Evolutionary conservation across 2,329 filamentous ascomycete genomes (phyloP).

Genomic region (Emmonsiellopsis sp.): DNA sequence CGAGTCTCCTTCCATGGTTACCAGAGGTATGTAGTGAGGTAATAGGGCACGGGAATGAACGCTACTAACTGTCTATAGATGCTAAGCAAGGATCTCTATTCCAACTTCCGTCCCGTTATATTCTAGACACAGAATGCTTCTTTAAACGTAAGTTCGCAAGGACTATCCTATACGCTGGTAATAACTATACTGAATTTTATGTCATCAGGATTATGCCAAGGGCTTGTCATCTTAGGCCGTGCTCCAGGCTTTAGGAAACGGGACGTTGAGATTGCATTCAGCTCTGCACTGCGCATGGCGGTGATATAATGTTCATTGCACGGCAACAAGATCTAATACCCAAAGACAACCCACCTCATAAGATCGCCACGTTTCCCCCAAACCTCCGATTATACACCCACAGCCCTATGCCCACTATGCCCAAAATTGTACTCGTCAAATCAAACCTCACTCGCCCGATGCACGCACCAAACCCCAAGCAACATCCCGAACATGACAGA

Average conservation of each 20-base stretch:
- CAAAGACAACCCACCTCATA: too few species aligned
- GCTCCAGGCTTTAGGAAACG: slow-evolving; percentile 22
- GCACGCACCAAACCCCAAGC: too few species aligned
- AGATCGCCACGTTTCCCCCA: too few species aligned
- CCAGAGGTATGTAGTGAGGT: too few species aligned
- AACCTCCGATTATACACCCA: too few species aligned
- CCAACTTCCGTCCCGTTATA: neutral
- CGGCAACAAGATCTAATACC: too few species aligned
- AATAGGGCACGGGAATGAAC: too few species aligned
- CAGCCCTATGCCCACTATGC: too few species aligned
- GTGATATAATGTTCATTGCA: neutral
- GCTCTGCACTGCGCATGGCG: neutral
- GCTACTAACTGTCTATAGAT: neutral
- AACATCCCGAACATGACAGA: too few species aligned
- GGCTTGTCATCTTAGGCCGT: slow-evolving; percentile 22
- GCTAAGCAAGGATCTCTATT: neutral
- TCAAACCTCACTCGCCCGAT: too few species aligned
- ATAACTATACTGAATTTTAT: neutral
- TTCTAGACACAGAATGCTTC: slow-evolving; percentile 17
- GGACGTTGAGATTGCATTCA: slow-evolving; percentile 21
- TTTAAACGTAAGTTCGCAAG: slow-evolving; percentile 14
- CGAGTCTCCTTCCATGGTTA: too few species aligned
- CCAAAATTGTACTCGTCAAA: too few species aligned
- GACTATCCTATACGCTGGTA: neutral
- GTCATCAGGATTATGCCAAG: slow-evolving; percentile 15